phyloP scores from a whole-genome alignment of 352 stramenopile species.

The Pythium pyrilobum region DNA sequence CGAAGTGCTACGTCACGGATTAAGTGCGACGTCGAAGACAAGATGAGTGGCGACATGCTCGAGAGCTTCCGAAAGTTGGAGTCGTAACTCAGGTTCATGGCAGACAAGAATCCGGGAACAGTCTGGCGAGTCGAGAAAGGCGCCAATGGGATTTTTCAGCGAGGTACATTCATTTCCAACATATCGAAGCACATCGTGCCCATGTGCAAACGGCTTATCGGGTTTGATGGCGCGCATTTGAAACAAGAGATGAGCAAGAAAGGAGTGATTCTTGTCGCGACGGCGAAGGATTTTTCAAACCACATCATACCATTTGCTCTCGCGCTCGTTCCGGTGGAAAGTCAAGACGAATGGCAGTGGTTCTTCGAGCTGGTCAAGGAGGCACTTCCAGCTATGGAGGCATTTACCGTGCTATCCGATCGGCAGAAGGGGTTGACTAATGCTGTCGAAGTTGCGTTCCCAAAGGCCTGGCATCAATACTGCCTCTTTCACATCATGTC shows the following conservation, averaged over 20 bases:
- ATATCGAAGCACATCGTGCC: no score
- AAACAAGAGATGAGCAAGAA: constrained; percentile 20
- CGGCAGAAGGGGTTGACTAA: no score
- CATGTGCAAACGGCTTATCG: no score
- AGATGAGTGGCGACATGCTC: no score
- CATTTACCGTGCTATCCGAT: no score
- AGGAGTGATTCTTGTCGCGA: constrained; percentile 8
- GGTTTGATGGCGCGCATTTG: no score
- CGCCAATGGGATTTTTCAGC: constrained; percentile 5
- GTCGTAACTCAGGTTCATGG: not conserved
- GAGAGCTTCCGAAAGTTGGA: not conserved
- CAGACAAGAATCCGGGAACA: not conserved
- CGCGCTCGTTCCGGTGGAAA: constrained; percentile 13
- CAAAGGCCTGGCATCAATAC: no score
- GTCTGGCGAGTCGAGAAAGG: constrained; percentile 1
- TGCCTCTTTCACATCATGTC: no score
- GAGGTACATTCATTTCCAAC: not conserved
- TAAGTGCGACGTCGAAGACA: not conserved
- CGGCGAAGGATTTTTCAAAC: constrained; percentile 16
- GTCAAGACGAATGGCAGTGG: no score
- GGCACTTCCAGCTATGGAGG: no score
- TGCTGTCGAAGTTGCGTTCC: no score
- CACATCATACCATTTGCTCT: not conserved
- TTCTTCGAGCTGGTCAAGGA: no score
- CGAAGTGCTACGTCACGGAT: not conserved